Evolutionary conservation across 306 rosid species (phyloP).

Genomic region (Cucurbita argyrosperma): DNA sequence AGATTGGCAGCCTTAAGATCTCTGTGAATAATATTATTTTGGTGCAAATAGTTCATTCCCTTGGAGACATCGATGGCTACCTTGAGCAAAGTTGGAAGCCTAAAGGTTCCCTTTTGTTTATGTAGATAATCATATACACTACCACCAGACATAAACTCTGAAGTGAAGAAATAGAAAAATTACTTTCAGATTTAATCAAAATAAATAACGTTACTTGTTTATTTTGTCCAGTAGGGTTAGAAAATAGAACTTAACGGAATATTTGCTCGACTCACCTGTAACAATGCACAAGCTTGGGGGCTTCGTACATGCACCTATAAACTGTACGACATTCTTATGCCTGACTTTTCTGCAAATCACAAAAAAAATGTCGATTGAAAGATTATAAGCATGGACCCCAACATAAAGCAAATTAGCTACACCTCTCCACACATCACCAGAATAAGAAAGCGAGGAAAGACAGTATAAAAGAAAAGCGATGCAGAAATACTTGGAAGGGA

Average conservation of each 20-base stretch:
- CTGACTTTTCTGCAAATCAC: slow-evolving; percentile 81
- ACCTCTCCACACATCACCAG: neutral
- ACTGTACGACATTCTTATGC: slow-evolving; percentile 97
- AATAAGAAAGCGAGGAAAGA: neutral
- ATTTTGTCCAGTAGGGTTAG: neutral
- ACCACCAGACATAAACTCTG: slow-evolving; percentile 97
- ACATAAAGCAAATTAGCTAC: neutral
- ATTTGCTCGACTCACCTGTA: slow-evolving; percentile 46
- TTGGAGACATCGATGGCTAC: slow-evolving; percentile 80
- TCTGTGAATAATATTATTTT: slow-evolving; percentile 85
- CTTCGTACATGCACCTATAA: slow-evolving; percentile 98
- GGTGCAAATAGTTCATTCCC: slow-evolving; percentile 98
- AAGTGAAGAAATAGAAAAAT: slow-evolving; percentile 11
- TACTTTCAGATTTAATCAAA: neutral
- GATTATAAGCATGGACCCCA: neutral
- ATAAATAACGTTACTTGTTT: neutral
- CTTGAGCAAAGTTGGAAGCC: slow-evolving; percentile 76
- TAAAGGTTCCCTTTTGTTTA: slow-evolving; percentile 76
- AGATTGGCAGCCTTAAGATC: slow-evolving; percentile 93
- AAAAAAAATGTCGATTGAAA: slow-evolving; percentile 8
- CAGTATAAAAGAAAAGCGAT: neutral
- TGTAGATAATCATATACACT: slow-evolving; percentile 94
- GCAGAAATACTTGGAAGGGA: neutral
- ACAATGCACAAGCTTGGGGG: slow-evolving; percentile 78
- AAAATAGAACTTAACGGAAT: neutral